Percentiles rank a stretch among this genome's conserved stretches.
These are phyloP conservation scores for Calonectria pseudoreteaudii DNA, from an alignment of 2,329 filamentous ascomycete genomes.

Conservation along the genomic window DNA sequence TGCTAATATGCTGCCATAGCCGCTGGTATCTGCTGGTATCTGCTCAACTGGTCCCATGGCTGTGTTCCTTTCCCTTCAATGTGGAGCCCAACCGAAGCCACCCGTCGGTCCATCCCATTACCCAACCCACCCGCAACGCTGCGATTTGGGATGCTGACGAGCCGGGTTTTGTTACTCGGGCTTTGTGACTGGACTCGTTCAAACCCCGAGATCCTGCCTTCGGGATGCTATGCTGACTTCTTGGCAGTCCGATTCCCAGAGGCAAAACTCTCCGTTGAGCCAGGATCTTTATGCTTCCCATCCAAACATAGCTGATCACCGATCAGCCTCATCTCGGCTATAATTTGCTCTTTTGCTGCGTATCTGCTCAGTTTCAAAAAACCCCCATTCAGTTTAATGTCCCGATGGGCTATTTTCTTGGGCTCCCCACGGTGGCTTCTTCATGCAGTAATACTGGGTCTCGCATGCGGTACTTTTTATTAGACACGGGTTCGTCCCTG, in stretches of 20 bases:
- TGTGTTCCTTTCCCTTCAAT: conserved; percentile 11
- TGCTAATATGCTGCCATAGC: background rate
- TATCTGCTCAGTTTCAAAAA: background rate
- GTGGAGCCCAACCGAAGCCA: conserved; percentile 18
- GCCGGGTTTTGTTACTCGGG: conserved; percentile 11
- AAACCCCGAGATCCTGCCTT: conserved; percentile 9
- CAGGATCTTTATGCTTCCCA: background rate
- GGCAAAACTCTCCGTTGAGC: conserved; percentile 8
- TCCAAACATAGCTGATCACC: conserved; percentile 1
- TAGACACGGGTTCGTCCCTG: conserved; percentile 29
- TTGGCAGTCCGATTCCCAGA: conserved; percentile 12
- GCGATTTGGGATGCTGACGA: conserved; percentile 36
- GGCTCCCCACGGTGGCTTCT: conserved; percentile 21
- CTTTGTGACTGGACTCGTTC: conserved; percentile 17
- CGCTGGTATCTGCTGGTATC: background rate
- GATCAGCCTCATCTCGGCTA: background rate
- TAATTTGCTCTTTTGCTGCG: background rate
- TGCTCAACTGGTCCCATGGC: background rate
- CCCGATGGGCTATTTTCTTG: conserved; percentile 18
- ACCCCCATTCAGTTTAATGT: background rate
- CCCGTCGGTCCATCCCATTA: conserved; percentile 13
- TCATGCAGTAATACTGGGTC: conserved; percentile 26
- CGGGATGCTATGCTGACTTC: background rate
- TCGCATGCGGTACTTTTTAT: conserved; percentile 30
- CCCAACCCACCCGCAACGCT: conserved; percentile 23